Evolutionary conservation across 75 land plant species (phyloP).

Genomic region (Ceratopteris richardii): DNA sequence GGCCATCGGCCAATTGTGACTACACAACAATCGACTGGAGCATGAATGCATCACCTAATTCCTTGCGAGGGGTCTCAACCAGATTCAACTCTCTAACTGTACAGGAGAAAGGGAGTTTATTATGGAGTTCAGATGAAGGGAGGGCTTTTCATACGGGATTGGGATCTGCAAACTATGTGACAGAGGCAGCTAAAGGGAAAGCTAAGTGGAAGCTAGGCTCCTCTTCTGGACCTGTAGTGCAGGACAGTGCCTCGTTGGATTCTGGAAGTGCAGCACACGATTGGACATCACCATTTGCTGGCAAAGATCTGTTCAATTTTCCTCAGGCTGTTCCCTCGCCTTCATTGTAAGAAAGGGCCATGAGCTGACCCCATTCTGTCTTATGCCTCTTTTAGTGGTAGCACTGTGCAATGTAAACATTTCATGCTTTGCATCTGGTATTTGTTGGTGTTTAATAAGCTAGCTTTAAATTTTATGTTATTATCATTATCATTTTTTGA

Average conservation of each 20-base stretch:
- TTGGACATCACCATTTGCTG: constrained; percentile 82
- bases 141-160: constrained; percentile 10
- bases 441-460: too few relatives aligned
- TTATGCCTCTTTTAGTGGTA: neutral
- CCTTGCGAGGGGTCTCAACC: neutral
- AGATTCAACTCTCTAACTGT: neutral
- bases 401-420: neutral
- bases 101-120: constrained; percentile 7
- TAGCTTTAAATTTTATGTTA: too few relatives aligned
- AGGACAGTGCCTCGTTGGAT: constrained; percentile 12
- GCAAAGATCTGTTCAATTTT: constrained; percentile 44
- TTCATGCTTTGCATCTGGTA: neutral
- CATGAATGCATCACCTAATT: constrained; percentile 23
- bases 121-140: neutral
- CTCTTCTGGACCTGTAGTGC: constrained; percentile 7
- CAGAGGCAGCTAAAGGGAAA: too few relatives aligned
- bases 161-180: too few relatives aligned
- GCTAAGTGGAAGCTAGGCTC: neutral
- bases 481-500: too few relatives aligned
- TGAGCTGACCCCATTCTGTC: neutral
- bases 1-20: constrained; percentile 35
- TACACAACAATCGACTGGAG: constrained; percentile 72
- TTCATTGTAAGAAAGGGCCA: constrained; percentile 25
- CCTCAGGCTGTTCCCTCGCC: constrained; percentile 54
- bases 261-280: constrained; percentile 22